phyloP scores from a whole-genome alignment of 164 flowering plant species.

The Piper betle region DNA sequence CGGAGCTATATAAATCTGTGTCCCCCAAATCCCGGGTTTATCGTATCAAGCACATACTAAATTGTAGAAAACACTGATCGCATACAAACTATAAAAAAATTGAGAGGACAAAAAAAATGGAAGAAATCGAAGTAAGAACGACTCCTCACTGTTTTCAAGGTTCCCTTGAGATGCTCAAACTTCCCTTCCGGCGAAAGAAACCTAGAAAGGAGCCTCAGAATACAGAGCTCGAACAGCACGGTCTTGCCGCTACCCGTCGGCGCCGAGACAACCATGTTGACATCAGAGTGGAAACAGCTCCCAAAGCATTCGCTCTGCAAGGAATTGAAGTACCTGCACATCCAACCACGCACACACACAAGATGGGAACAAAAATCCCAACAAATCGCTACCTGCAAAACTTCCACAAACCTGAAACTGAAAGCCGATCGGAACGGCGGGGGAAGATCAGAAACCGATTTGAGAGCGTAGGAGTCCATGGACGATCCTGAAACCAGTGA shows the following conservation, averaged over 20 bases:
- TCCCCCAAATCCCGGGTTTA: neutral
- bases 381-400: neutral
- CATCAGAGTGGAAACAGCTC: constrained; percentile 63
- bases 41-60: neutral
- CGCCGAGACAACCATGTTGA: constrained; percentile 92
- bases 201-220: constrained; percentile 85
- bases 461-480: constrained; percentile 61
- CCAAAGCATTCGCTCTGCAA: constrained; percentile 97
- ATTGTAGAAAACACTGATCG: neutral
- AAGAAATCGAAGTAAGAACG: neutral
- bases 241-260: constrained; percentile 99
- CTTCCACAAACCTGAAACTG: constrained; percentile 59
- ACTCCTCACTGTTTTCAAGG: constrained; percentile 67
- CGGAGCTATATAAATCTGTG: constrained; percentile 86
- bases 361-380: neutral
- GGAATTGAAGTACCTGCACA: constrained; percentile 81
- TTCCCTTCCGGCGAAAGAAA: constrained; percentile 56
- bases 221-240: constrained; percentile 91
- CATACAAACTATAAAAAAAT: neutral
- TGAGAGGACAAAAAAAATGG: neutral
- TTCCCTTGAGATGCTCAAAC: constrained; percentile 63
- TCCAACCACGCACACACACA: neutral
- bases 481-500: neutral
- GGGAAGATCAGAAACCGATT: constrained; percentile 72
- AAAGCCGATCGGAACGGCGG: constrained; percentile 63